A percentile compares a stretch with the other conserved stretches of the same genome.
Evolutionary conservation across 305 asterid genomes (phyloP).

Genomic region (Plantago rigida): DNA sequence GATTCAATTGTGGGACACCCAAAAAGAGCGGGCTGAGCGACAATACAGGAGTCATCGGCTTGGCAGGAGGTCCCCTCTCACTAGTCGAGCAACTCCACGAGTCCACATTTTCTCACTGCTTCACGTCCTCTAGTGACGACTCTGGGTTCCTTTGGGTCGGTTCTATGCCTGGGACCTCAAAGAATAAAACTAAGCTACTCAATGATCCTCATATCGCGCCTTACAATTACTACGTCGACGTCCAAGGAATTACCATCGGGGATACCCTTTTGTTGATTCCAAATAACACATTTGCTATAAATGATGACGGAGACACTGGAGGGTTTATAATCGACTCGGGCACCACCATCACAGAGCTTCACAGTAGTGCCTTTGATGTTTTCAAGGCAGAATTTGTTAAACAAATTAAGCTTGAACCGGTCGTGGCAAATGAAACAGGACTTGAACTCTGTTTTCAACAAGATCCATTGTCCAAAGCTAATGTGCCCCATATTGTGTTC

Average conservation of each 20-base stretch:
- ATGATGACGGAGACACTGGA: constrained; percentile 55
- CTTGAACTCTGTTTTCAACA: constrained; percentile 60
- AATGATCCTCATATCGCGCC: constrained; percentile 36
- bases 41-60: constrained; percentile 67
- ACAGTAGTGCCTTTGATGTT: constrained; percentile 35
- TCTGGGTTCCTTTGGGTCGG: constrained; percentile 56
- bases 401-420: constrained; percentile 40
- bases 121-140: constrained; percentile 52
- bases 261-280: constrained; percentile 40
- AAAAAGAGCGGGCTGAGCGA: constrained; percentile 64
- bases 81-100: constrained; percentile 60
- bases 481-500: constrained; percentile 54
- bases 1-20: constrained; percentile 64
- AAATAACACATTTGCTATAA: constrained; percentile 38
- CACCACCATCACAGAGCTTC: constrained; percentile 64
- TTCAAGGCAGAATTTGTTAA: constrained; percentile 45
- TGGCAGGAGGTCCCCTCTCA: constrained; percentile 71
- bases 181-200: constrained; percentile 34
- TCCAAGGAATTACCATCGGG: constrained; percentile 71
- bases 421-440: constrained; percentile 37
- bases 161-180: constrained; percentile 27
- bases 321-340: constrained; percentile 87
- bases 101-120: constrained; percentile 61
- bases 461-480: constrained; percentile 31
- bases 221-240: constrained; percentile 57